Evolutionary conservation across 2,329 filamentous ascomycete genomes (phyloP), one percentile per base, ranked within the genome.

Genomic region (Arthroderma sp.): DNA sequence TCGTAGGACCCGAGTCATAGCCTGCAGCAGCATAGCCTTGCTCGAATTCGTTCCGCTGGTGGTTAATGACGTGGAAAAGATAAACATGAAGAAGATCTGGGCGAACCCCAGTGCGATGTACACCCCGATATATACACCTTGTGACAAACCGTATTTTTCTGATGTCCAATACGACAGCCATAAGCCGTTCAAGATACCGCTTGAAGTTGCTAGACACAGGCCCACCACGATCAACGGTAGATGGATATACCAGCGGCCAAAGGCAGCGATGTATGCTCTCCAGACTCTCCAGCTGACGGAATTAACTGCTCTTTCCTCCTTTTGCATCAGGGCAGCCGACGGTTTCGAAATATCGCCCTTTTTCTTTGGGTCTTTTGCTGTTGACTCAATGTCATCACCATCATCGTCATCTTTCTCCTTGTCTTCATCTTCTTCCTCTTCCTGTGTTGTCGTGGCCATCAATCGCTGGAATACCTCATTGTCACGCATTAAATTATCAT

Each of bases 91-190:
- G 0, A 85, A 22, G 0, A 82, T 83, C 55, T 94, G 85, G 0
- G 69, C 53, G 0, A 72, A 74, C 47, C 84, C 87, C 0, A 95
- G 75, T 1, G 69, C 82, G 4, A 83, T 84, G 53, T 81, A 83
- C 29, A 74, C 68, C 9, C 75, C 78, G 54, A 82, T 81, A 57
- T 94, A 94, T 29, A 72, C 65, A 1, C 81, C 85, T 8, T 69
- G 75, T 0, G 74, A 70, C 47, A 82, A 75, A 4, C 53, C 52
- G 52, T 82, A 94, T 57, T 83, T 81, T 60, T 86, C 65, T 1
- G 83, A 85, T 0, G 85, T 93, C 89, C 89, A 96, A 67, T 80
- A 96, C 0, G 87, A 91, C 1, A 96, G 75, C 89, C 89, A 96
- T 44, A 96, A 66, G 56, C 83, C 88, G 8, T 87, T 94, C 52